Base-by-base conservation (phyloP, 2,329 filamentous ascomycete genomes). In the Nigrospora sphaerica region DNA sequence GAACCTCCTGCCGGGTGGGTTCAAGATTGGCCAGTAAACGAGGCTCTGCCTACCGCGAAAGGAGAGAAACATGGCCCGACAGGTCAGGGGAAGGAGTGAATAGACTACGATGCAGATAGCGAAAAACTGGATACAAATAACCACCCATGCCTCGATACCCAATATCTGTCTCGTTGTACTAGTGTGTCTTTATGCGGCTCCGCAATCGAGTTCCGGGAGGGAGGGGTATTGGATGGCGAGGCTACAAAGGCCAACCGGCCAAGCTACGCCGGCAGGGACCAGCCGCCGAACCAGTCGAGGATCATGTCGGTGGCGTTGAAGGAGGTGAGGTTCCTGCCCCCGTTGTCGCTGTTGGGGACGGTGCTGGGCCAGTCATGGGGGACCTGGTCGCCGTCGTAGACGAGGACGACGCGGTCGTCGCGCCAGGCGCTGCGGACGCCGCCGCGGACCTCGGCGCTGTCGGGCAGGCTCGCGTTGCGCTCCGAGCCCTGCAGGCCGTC, bases 401-500 rank as follows among this genome's bases (percentile, higher is more conserved):
- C 46, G 17, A 51, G 32, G 4, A 41, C 46, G 23, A 49, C 49
- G 10, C 42, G 35, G 13, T 32, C 49, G n/a, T 23, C 34, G 23
- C 42, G 43, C 34, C 38, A 43, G 3, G 35, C 36, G 36, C 35
- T 42, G 28, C 19, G 23, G n/a, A 40, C 43, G 32, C 45, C 50
- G 19, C 40, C 33, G 12, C 18, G 14, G 32, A 36, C 46, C 13
- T 33, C 39, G 11, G 31, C 12, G 34, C 47, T 47, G 11, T 33
- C 28, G 17, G 34, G 23, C 5, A 28, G 23, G 11, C 41, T 47
- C 32, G 17, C 40, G 28, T 44, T 47, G 42, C 4, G 23, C 40
- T 34, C 36, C 1, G 19, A 14, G 17, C 36, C 43, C 14, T 44
- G 23, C 38, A 52, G 47, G 2, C 53, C 56, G 35, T 66, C 52